These are phyloP conservation scores for Syzygium aromaticum DNA, from an alignment of 345 rosid genomes.

Conservation along the genomic window DNA sequence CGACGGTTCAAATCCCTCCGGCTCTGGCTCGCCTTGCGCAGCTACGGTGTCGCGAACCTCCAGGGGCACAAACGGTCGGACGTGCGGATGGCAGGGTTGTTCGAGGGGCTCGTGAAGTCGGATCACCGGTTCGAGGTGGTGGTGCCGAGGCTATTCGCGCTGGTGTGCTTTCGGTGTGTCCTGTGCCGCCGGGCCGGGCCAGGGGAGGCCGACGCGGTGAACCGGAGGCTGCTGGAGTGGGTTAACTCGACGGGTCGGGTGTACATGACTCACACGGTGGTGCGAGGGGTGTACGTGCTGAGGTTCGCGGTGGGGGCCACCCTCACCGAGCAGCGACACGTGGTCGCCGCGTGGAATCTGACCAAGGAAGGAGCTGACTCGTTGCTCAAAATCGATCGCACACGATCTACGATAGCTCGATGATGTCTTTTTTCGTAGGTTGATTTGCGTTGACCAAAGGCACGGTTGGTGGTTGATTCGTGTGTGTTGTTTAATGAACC, in stretches of 20 bases:
- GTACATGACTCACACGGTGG: constrained; percentile 28
- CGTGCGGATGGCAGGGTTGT: constrained; percentile 20
- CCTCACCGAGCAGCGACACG: constrained; percentile 32
- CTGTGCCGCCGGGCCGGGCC: background rate
- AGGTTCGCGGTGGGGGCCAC: constrained; percentile 44
- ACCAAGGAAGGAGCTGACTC: constrained; percentile 7
- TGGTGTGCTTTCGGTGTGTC: constrained; percentile 30
- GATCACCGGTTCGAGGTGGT: constrained; percentile 33
- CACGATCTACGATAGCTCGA: no score
- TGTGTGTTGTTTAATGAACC: no score
- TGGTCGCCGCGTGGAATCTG: constrained; percentile 34
- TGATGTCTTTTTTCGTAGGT: no score
- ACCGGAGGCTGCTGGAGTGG: constrained; percentile 29
- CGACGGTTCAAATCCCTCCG: constrained; percentile 34
- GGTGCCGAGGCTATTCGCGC: constrained; percentile 22
- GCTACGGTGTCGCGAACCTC: constrained; percentile 23
- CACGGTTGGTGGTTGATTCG: no score
- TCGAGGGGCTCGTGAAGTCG: constrained; percentile 23
- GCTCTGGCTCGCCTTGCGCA: constrained; percentile 30
- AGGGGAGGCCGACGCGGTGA: constrained; percentile 6
- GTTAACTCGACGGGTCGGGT: constrained; percentile 29
- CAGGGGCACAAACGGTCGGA: constrained; percentile 28
- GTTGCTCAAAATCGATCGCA: background rate
- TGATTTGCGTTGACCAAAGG: no score
- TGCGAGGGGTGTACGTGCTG: constrained; percentile 22